Base-by-base conservation (phyloP, 73 alveolate species). In the Tetrahymena borealis region DNA sequence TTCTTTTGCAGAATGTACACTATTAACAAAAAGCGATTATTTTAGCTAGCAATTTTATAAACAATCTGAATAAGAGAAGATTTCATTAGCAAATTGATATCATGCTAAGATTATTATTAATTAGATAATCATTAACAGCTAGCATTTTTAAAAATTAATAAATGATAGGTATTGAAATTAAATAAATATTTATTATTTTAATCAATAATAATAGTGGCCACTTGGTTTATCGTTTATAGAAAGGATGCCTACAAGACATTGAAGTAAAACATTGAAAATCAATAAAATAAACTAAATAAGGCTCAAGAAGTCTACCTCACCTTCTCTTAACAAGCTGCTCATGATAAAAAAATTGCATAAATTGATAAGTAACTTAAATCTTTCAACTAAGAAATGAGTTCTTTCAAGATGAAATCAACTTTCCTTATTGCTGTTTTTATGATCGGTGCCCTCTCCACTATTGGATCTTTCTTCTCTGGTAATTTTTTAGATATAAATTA, bases 221-320 rank as follows among this genome's bases (percentile, higher is more conserved):
- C 97, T 32, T 97, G 98, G 98, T 91, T 91, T 11, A 79, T 97
- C 9, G 96, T 96, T 90, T 96, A 97, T 91, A 91, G 98, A 91
- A 97, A 95, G 28, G 94, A 90, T 32, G 97, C 93, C 31, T 97
- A 96, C 78, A 95, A 96, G 78, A 36, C 92, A 32, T 91, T 96
- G 1, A 96, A 91, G 39, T 77, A 91, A 32, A 95, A 92, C 60
- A 96, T 96, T 16, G 97, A 95, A 79, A 40, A 91, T 20, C 91
- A 91, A 38, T 38, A 90, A 20, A 92, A 95, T 85, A 97, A 96
- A 79, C 77, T 95, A n/a, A 96, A 95, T 39, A 97, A 94, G 78
- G 96, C 94, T 90, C 92, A 94, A 79, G 98, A 96, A 38, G 78
- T 91, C 93, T 96, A 93, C 39, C 97, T 95, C 39, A 95, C 97